These are phyloP conservation scores for Arthrobotrys megalospora DNA, from an alignment of 2,329 filamentous ascomycete species.

Conservation along the genomic window DNA sequence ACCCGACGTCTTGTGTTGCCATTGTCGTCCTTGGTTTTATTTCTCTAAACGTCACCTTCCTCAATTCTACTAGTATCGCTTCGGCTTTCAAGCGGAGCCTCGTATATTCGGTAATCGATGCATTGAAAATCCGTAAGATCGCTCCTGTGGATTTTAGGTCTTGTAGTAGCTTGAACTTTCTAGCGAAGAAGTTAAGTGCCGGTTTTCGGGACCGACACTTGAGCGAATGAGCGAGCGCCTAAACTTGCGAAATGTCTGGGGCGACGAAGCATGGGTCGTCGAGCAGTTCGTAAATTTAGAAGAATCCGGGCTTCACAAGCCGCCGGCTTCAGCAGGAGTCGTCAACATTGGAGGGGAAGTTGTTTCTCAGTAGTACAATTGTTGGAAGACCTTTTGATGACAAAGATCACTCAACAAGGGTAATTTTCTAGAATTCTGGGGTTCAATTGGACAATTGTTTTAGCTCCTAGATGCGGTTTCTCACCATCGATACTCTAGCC, in stretches of 20 bases:
- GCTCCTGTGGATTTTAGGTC: constrained; percentile 15
- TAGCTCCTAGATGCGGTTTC: constrained; percentile 1
- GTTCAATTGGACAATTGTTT: constrained; percentile 9
- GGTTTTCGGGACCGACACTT: constrained; percentile 13
- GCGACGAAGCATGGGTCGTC: constrained; percentile 15
- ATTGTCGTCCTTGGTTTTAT: constrained; percentile 36
- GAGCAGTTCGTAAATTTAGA: constrained; percentile 19
- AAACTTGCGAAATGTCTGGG: constrained; percentile 1
- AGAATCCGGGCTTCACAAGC: constrained; percentile 39
- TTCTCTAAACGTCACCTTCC: constrained; percentile 50
- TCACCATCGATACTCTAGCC: constrained; percentile 3
- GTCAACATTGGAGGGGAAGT: neutral
- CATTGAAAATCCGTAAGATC: constrained; percentile 21
- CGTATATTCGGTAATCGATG: constrained; percentile 55
- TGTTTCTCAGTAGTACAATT: neutral
- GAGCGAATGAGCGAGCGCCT: constrained; percentile 20
- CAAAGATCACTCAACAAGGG: neutral
- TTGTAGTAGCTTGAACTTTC: constrained; percentile 17
- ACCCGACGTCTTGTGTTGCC: constrained; percentile 34
- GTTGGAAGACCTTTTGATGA: constrained; percentile 10
- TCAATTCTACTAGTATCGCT: constrained; percentile 35
- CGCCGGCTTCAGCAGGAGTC: constrained; percentile 38
- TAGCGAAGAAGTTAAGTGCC: constrained; percentile 19
- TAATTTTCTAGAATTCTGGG: neutral
- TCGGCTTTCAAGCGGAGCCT: constrained; percentile 6